These are phyloP conservation scores for Kwoniella dejecticola DNA, from an alignment of 768 basidiomycete genomes.

Conservation along the genomic window DNA sequence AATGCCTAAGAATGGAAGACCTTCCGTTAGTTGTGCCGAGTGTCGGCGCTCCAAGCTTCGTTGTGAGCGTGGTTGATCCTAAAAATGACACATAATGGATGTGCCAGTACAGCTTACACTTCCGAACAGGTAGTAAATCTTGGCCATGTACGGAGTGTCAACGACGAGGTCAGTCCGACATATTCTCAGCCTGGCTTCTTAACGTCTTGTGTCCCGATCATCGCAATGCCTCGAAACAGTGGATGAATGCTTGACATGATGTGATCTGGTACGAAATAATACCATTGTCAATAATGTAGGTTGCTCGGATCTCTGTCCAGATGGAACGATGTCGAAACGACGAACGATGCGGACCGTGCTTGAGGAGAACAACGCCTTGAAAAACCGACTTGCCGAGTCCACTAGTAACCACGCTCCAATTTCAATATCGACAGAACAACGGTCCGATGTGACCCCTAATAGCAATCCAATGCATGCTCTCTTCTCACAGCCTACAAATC, in stretches of 20 bases:
- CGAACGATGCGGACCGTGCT: neutral
- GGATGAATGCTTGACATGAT: too few species aligned
- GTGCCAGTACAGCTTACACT: neutral
- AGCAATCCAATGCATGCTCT: too few species aligned
- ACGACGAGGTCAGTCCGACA: neutral
- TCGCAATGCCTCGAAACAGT: too few species aligned
- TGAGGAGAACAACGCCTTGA: neutral
- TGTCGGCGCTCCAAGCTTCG: neutral
- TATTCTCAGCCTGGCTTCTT: too few species aligned
- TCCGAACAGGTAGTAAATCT: neutral
- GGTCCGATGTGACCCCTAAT: neutral
- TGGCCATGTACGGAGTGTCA: neutral
- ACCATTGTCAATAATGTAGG: neutral
- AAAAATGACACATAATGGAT: neutral
- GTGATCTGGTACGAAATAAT: too few species aligned
- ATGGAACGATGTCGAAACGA: neutral
- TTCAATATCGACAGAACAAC: neutral
- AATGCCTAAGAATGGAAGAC: slow-evolving; percentile 1
- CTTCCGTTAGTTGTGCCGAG: neutral
- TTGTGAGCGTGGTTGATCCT: neutral
- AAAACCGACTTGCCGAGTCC: neutral
- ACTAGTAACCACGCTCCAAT: neutral
- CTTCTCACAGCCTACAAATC: too few species aligned
- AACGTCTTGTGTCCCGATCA: too few species aligned
- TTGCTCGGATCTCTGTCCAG: neutral